Conservation (phyloP, 2,329 filamentous ascomycete species). For the Alternaria conjuncta region DNA sequence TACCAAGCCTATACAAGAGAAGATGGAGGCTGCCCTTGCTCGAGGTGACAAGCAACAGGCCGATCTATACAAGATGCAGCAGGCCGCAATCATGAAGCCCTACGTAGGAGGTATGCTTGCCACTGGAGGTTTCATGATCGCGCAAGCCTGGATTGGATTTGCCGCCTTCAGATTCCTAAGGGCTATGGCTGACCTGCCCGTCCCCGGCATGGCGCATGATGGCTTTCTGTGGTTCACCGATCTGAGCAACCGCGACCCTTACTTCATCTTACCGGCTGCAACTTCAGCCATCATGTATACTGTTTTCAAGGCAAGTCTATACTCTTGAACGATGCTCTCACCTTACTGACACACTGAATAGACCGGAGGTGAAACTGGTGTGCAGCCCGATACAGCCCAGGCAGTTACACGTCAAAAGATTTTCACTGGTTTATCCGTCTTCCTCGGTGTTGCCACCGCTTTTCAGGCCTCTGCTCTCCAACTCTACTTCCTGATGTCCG, state of each 20-base stretch:
- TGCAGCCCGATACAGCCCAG: conserved; percentile 26
- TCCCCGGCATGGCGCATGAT: conserved; percentile 76
- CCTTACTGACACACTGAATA: conserved; percentile 36
- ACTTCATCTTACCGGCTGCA: conserved; percentile 72
- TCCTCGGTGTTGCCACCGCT: conserved; percentile 62
- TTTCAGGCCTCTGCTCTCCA: conserved; percentile 65
- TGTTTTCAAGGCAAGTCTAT: conserved; percentile 63
- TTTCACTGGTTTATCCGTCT: conserved; percentile 58
- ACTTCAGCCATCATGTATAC: conserved; percentile 64
- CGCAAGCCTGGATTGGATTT: conserved; percentile 74
- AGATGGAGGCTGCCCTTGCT: conserved; percentile 57
- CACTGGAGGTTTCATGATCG: conserved; percentile 62
- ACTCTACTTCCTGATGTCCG: conserved; percentile 64
- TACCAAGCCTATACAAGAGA: conserved; percentile 62
- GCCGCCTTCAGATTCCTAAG: conserved; percentile 80
- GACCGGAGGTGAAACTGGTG: conserved; percentile 59
- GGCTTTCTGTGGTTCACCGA: conserved; percentile 81
- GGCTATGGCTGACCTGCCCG: conserved; percentile 77
- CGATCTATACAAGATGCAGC: conserved; percentile 52
- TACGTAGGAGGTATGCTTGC: conserved; percentile 24
- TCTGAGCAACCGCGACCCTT: conserved; percentile 77
- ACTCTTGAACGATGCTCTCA: conserved; percentile 7
- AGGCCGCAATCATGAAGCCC: conserved; percentile 58
- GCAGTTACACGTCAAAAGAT: conserved; percentile 49
- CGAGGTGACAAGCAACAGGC: conserved; percentile 53